phyloP scores from a whole-genome alignment of 108 stramenopile genomes.

The Nitzschia sp. region DNA sequence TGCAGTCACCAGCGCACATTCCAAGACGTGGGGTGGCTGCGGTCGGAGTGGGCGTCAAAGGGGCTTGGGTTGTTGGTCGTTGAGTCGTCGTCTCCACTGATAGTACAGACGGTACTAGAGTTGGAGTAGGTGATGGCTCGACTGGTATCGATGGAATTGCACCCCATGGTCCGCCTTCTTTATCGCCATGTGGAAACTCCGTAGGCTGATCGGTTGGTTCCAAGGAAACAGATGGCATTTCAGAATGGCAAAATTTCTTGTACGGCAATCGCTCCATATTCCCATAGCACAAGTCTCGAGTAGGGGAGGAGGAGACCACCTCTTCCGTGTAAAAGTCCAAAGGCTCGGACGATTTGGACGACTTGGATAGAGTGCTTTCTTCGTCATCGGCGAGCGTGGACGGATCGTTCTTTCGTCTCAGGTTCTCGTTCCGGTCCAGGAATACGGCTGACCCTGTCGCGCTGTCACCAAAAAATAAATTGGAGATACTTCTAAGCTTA shows the following conservation, averaged over 20 bases:
- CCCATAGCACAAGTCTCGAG: constrained; percentile 40
- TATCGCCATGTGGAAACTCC: background rate
- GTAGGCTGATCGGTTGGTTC: constrained; percentile 33
- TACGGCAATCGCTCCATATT: constrained; percentile 22
- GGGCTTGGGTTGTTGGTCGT: background rate
- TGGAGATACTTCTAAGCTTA: no score
- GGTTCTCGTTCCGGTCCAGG: no score
- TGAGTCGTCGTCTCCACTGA: background rate
- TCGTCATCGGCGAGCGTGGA: background rate
- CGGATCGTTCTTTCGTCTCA: no score
- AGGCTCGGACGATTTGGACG: background rate
- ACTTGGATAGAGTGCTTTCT: constrained; percentile 7
- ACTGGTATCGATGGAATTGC: background rate
- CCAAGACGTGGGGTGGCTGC: background rate
- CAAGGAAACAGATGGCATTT: constrained; percentile 39
- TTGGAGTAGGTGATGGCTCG: background rate
- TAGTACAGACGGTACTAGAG: background rate
- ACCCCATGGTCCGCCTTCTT: background rate
- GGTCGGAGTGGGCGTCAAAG: background rate
- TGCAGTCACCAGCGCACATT: constrained; percentile 30
- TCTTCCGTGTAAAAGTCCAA: background rate
- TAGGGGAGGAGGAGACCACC: constrained; percentile 19
- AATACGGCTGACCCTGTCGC: no score
- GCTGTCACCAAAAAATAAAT: no score
- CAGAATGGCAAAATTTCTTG: constrained; percentile 36